Percentiles rank a stretch among this genome's conserved stretches.
Conservation (phyloP, 2,329 filamentous ascomycete genomes). For the Colletotrichum nymphaeae region DNA sequence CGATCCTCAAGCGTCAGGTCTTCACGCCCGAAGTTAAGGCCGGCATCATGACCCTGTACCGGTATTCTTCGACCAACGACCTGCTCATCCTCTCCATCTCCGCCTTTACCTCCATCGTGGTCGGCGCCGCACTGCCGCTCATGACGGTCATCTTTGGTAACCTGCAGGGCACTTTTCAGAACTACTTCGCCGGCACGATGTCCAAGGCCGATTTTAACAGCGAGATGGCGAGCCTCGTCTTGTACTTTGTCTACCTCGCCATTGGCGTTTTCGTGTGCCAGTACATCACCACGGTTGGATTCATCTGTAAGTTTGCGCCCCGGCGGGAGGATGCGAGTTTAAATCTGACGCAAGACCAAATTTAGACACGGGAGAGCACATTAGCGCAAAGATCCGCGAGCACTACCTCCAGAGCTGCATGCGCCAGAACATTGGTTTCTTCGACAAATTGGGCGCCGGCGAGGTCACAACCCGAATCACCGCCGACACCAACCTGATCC, state of each 20-base stretch:
- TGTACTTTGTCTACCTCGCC: constrained; percentile 89
- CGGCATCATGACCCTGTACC: constrained; percentile 73
- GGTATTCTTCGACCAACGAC: constrained; percentile 77
- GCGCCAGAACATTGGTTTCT: constrained; percentile 90
- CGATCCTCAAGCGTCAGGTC: constrained; percentile 76
- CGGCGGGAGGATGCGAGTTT: background rate
- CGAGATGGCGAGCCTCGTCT: constrained; percentile 71
- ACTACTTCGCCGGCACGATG: constrained; percentile 64
- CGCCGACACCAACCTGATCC: constrained; percentile 91
- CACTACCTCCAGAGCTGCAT: constrained; percentile 87
- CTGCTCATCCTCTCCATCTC: constrained; percentile 72
- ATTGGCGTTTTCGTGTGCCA: constrained; percentile 82
- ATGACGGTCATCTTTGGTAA: constrained; percentile 88
- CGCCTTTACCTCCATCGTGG: constrained; percentile 73
- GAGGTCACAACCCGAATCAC: constrained; percentile 96
- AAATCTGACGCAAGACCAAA: constrained; percentile 1
- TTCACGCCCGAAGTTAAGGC: constrained; percentile 72
- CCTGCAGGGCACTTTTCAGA: constrained; percentile 77
- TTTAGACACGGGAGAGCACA: constrained; percentile 79
- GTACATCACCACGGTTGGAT: constrained; percentile 86
- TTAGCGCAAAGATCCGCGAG: constrained; percentile 82
- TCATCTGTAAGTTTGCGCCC: constrained; percentile 71
- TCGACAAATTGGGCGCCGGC: constrained; percentile 91
- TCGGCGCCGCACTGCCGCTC: constrained; percentile 79
- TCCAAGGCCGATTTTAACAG: constrained; percentile 67